Evolutionary conservation across 2,329 filamentous ascomycete species (phyloP).

Genomic region (Trichoderma atroviride): DNA sequence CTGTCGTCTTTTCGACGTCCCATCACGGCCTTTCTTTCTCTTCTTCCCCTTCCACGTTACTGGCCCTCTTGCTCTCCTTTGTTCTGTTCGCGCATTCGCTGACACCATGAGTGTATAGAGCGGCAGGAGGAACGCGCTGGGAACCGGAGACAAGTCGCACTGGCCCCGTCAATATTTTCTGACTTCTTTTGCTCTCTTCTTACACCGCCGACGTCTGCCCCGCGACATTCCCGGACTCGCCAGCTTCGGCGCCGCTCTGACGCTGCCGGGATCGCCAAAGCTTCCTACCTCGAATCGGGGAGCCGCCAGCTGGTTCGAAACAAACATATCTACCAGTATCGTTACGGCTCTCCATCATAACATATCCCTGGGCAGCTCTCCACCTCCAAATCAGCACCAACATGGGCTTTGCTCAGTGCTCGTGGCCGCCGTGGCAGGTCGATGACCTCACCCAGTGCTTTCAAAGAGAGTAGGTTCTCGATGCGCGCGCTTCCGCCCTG

Average conservation of each 20-base stretch:
- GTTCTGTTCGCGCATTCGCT: not conserved
- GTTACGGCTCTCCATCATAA: not conserved
- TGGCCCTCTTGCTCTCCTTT: constrained; percentile 29
- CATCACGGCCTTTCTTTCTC: constrained; percentile 22
- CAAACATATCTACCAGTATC: not conserved
- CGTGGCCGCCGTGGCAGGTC: constrained; percentile 62
- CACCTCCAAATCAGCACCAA: not conserved
- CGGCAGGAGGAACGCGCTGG: constrained; percentile 19
- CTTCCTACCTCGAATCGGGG: not conserved
- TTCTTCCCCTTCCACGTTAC: constrained; percentile 21
- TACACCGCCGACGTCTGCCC: constrained; percentile 6
- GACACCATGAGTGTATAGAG: constrained; percentile 27
- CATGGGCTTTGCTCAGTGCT: constrained; percentile 54
- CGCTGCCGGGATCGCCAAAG: not conserved
- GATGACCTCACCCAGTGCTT: constrained; percentile 68
- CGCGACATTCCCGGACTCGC: not conserved
- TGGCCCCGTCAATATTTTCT: not conserved
- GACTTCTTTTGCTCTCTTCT: not conserved
- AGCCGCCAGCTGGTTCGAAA: not conserved
- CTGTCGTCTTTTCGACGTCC: constrained; percentile 1
- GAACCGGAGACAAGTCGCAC: constrained; percentile 25
- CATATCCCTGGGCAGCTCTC: not conserved
- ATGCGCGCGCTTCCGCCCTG: not conserved
- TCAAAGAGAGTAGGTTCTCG: constrained; percentile 64
- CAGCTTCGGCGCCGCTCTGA: not conserved